These are phyloP conservation scores for Halenospora varia DNA, from an alignment of 495 filamentous ascomycete genomes.

Conservation along the genomic window DNA sequence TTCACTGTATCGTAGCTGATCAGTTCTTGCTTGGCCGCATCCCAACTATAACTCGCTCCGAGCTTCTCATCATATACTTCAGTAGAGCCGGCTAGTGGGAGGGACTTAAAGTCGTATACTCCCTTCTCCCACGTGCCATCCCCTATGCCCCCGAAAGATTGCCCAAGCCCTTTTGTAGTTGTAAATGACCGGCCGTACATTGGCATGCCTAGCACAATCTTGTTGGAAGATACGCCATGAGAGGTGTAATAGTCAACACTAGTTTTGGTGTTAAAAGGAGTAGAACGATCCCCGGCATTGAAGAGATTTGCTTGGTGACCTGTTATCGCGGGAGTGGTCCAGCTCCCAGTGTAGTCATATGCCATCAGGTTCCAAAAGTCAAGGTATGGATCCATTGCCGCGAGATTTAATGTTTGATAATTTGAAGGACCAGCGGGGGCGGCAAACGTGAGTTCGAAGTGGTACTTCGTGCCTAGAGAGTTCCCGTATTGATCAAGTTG, in stretches of 20 bases:
- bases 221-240: conserved; percentile 54
- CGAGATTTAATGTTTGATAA: conserved; percentile 62
- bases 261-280: conserved; percentile 64
- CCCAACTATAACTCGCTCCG: conserved; percentile 68
- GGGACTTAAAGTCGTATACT: conserved; percentile 79
- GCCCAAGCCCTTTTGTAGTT: conserved; percentile 66
- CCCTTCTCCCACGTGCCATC: conserved; percentile 75
- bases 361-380: conserved; percentile 92
- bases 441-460: conserved; percentile 76
- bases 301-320: conserved; percentile 79
- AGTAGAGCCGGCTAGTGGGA: conserved; percentile 44
- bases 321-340: conserved; percentile 63
- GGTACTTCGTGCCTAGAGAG: conserved; percentile 38
- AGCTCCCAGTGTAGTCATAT: conserved; percentile 70
- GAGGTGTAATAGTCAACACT: conserved; percentile 65
- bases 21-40: conserved; percentile 51
- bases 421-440: conserved; percentile 55
- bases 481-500: conserved; percentile 59
- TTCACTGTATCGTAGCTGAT: conserved; percentile 72
- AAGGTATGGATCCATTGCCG: conserved; percentile 66
- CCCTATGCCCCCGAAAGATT: conserved; percentile 62
- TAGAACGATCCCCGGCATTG: conserved; percentile 49
- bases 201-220: conserved; percentile 79
- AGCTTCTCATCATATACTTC: conserved; percentile 43
- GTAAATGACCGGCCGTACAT: conserved; percentile 80